Conservation (phyloP, 2,329 filamentous ascomycete species). For the Talaromyces rugulosus region DNA sequence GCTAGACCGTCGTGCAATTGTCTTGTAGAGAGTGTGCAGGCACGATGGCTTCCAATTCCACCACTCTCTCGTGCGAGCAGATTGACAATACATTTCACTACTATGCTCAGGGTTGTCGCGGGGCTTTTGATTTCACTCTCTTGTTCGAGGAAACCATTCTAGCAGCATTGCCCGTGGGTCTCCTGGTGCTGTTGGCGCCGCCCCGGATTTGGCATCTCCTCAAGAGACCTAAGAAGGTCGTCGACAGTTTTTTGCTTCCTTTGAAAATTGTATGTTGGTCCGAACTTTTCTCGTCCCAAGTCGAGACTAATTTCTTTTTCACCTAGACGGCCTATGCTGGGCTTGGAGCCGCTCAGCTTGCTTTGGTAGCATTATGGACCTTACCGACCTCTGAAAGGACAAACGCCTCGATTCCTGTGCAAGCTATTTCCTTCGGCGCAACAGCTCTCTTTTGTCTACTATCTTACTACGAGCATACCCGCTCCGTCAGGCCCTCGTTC, state of each 20-base stretch:
- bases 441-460: conserved; percentile 27
- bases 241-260: conserved; percentile 25
- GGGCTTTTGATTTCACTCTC: conserved; percentile 43
- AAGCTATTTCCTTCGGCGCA: conserved; percentile 26
- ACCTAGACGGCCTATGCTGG: conserved; percentile 26
- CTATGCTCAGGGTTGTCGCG: conserved; percentile 31
- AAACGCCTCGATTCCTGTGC: conserved; percentile 30
- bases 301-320: conserved; percentile 5
- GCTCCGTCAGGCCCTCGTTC: conserved; percentile 23
- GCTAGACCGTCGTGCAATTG: neutral
- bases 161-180: conserved; percentile 30
- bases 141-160: conserved; percentile 44
- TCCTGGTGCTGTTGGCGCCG: conserved; percentile 32
- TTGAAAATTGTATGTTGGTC: conserved; percentile 33
- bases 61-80: conserved; percentile 23
- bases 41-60: conserved; percentile 18
- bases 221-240: conserved; percentile 32
- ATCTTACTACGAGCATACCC: conserved; percentile 23
- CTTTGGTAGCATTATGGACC: conserved; percentile 35
- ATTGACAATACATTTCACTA: conserved; percentile 33
- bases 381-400: conserved; percentile 27
- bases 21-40: neutral
- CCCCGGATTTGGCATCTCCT: conserved; percentile 34
- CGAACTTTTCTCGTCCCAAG: neutral
- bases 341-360: conserved; percentile 33